phyloP scores from a whole-genome alignment of 139 green algal genomes.

The Parachlorella kessleri region DNA sequence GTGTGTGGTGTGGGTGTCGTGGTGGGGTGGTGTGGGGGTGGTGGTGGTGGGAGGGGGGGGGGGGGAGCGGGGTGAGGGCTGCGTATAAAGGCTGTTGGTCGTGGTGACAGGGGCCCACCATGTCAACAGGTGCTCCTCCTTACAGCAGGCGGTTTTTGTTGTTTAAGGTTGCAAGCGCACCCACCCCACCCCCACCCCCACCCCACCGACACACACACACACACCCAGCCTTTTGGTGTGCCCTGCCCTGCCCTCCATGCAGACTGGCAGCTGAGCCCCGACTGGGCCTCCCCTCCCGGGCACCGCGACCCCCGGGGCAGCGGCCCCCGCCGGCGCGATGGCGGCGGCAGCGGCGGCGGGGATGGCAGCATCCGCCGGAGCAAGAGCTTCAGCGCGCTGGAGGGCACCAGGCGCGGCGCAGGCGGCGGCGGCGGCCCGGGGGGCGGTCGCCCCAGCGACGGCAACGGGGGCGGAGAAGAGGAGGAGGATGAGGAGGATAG shows the following conservation, averaged over 20 bases:
- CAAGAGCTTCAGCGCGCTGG: too few species aligned
- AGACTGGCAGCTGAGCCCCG: not conserved
- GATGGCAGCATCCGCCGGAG: not conserved
- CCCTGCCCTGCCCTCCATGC: not conserved
- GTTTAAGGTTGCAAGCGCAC: too few species aligned
- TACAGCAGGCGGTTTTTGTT: too few species aligned
- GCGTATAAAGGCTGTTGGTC: too few species aligned
- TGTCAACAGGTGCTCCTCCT: too few species aligned
- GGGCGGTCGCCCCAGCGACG: not conserved
- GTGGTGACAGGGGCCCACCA: too few species aligned
- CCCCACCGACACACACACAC: not conserved
- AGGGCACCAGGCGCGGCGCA: not conserved
- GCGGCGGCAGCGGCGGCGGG: too few species aligned
- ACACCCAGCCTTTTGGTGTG: not conserved
- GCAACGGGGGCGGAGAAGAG: conserved; percentile 1
- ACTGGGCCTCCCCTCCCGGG: not conserved
- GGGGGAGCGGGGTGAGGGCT: too few species aligned
- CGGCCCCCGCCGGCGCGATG: not conserved
- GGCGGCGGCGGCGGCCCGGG: too few species aligned
- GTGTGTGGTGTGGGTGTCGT: too few species aligned
- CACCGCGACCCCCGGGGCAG: not conserved
- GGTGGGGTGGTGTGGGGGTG: too few species aligned
- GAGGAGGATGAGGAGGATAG: not conserved
- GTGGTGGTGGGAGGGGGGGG: too few species aligned
- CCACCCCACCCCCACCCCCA: not conserved